Percentiles rank a stretch among this genome's conserved stretches.
phyloP scores from a whole-genome alignment of 305 asterid genomes.

The Ajuga reptans region DNA sequence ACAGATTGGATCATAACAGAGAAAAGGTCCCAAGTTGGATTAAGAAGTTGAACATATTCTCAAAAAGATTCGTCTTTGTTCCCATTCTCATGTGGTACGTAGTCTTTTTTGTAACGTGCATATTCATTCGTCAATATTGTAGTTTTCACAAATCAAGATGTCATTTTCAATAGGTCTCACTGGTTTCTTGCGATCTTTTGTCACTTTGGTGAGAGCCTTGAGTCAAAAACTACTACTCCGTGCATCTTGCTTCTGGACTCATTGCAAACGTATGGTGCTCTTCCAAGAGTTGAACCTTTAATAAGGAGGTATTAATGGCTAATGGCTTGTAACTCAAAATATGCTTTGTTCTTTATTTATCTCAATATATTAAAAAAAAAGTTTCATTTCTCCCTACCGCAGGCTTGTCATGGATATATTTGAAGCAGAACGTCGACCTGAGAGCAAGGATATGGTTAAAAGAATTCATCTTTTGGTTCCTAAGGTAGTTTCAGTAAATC shows the following conservation, averaged over 20 bases:
- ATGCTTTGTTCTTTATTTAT: not conserved
- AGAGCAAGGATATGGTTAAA: conserved; percentile 13
- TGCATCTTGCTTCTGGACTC: conserved; percentile 51
- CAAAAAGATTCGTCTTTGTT: conserved; percentile 38
- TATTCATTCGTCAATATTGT: not conserved
- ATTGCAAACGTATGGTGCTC: conserved; percentile 17
- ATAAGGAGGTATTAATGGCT: too few species aligned
- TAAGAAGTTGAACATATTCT: conserved; percentile 30
- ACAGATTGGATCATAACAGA: not conserved
- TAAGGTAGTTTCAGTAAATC: too few species aligned
- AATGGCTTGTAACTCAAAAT: too few species aligned
- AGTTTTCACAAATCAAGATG: not conserved
- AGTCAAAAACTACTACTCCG: conserved; percentile 27
- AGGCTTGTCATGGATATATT: conserved; percentile 37
- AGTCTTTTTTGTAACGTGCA: too few species aligned
- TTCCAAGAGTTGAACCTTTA: conserved; percentile 32
- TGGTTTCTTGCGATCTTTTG: conserved; percentile 58
- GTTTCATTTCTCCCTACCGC: not conserved
- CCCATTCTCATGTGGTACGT: conserved; percentile 37
- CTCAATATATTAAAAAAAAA: not conserved
- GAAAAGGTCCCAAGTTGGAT: conserved; percentile 38
- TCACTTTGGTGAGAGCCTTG: conserved; percentile 33
- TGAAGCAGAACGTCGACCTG: conserved; percentile 22
- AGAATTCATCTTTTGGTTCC: conserved; percentile 40
- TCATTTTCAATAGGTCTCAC: conserved; percentile 38